phyloP scores from a whole-genome alignment of 352 stramenopile genomes.

The Globisporangium cylindrosporum region DNA sequence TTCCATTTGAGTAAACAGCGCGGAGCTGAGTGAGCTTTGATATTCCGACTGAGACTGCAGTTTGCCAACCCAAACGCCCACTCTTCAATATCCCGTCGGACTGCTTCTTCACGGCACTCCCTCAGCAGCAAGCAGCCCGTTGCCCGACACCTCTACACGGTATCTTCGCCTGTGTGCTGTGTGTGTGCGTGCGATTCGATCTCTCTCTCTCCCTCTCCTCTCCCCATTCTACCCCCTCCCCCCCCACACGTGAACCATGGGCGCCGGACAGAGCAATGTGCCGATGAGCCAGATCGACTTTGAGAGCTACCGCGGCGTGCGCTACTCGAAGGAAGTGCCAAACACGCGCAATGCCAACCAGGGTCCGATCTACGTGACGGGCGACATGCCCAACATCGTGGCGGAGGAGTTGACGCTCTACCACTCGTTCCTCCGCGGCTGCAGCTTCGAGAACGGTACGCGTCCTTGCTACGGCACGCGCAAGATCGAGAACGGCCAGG shows the following conservation, averaged over 20 bases:
- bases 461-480: conserved; percentile 43
- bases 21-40: neutral
- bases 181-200: neutral
- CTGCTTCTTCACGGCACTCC: neutral
- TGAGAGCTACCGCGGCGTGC: conserved; percentile 24
- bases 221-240: neutral
- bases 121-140: neutral
- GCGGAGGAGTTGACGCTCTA: conserved; percentile 21
- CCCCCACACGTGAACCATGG: conserved; percentile 30
- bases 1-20: conserved; percentile 4
- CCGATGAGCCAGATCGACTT: conserved; percentile 62
- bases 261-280: conserved; percentile 31
- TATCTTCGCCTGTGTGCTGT: neutral
- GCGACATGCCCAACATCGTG: conserved; percentile 6
- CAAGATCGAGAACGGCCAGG: conserved; percentile 37
- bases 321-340: conserved; percentile 26
- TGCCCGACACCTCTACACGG: no score
- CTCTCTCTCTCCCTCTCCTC: neutral
- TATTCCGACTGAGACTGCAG: neutral
- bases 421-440: conserved; percentile 18
- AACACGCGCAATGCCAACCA: conserved; percentile 20
- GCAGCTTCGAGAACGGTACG: conserved; percentile 16
- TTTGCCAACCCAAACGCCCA: neutral
- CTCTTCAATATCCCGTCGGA: conserved; percentile 1
- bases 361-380: conserved; percentile 22